phyloP scores from a whole-genome alignment of 768 basidiomycete genomes.

The Termitomyces sp. region DNA sequence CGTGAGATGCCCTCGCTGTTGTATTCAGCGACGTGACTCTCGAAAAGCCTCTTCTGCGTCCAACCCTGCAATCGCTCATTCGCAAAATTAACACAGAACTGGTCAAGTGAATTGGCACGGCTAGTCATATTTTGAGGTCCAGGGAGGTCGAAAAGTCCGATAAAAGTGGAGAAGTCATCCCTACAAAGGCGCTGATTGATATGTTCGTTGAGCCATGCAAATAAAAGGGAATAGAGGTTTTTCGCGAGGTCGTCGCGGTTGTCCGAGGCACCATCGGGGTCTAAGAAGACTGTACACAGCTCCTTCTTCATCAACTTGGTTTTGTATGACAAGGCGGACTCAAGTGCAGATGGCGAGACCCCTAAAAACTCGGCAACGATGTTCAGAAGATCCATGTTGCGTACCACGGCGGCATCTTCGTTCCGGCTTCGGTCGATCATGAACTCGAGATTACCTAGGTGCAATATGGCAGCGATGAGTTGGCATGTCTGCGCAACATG shows the following conservation, averaged over 20 bases:
- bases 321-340: constrained; percentile 82
- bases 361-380: constrained; percentile 92
- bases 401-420: constrained; percentile 89
- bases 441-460: constrained; percentile 95
- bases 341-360: constrained; percentile 64
- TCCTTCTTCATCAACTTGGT: constrained; percentile 93
- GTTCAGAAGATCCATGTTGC: constrained; percentile 75
- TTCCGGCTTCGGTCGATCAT: constrained; percentile 76
- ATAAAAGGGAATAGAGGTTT: constrained; percentile 88
- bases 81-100: constrained; percentile 95
- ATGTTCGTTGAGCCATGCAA: constrained; percentile 94
- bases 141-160: constrained; percentile 91
- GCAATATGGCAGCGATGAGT: constrained; percentile 90
- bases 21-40: constrained; percentile 79
- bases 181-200: constrained; percentile 94
- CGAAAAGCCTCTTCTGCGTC: constrained; percentile 75
- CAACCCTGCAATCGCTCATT: constrained; percentile 88
- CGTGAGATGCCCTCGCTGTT: constrained; percentile 71
- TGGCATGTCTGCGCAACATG: constrained; percentile 96
- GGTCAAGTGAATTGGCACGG: constrained; percentile 88
- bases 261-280: constrained; percentile 87
- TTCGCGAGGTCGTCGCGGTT: constrained; percentile 94
- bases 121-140: constrained; percentile 88
- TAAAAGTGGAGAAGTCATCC: constrained; percentile 88
- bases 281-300: constrained; percentile 94